Percentiles rank a stretch among this genome's conserved stretches.
These are phyloP conservation scores for Penicillium concentricum DNA, from an alignment of 2,329 filamentous ascomycete genomes.

Conservation along the genomic window DNA sequence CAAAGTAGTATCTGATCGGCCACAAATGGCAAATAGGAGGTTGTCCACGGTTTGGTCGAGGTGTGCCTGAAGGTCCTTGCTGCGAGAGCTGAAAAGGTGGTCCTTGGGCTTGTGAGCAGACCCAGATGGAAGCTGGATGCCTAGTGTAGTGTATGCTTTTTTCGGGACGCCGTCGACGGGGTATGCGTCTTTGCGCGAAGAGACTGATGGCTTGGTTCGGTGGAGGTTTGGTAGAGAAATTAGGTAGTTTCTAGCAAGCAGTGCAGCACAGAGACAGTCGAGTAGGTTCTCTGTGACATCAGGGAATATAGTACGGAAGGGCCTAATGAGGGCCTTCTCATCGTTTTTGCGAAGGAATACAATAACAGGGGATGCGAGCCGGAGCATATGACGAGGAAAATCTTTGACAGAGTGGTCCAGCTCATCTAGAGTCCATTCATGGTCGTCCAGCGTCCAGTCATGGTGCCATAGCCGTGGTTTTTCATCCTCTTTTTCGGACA, in stretches of 20 bases:
- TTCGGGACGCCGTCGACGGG: constrained; percentile 32
- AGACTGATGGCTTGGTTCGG: constrained; percentile 22
- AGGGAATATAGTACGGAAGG: constrained; percentile 39
- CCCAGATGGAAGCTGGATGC: constrained; percentile 29
- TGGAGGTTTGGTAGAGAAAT: constrained; percentile 30
- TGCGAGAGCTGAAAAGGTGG: constrained; percentile 31
- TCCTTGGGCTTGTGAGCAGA: constrained; percentile 31
- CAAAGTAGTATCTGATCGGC: constrained; percentile 35
- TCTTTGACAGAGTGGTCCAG: constrained; percentile 39
- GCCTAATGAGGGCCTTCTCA: constrained; percentile 35
- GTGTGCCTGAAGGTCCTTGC: constrained; percentile 29
- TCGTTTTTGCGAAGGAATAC: constrained; percentile 39
- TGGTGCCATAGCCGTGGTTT: constrained; percentile 35
- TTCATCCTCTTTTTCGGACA: constrained; percentile 29
- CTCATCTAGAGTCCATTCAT: constrained; percentile 42
- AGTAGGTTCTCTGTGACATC: constrained; percentile 33
- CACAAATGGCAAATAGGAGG: constrained; percentile 37
- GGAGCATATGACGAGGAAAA: constrained; percentile 36
- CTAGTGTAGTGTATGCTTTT: constrained; percentile 35
- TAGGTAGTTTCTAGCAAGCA: constrained; percentile 41
- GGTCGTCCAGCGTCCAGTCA: constrained; percentile 41
- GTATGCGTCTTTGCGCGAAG: constrained; percentile 20
- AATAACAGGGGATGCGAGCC: constrained; percentile 40
- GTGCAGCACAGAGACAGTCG: constrained; percentile 37
- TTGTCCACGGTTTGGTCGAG: constrained; percentile 39